Conservation (phyloP, 1,139 yeast genomes). For the Suhomyces yuchorum region DNA sequence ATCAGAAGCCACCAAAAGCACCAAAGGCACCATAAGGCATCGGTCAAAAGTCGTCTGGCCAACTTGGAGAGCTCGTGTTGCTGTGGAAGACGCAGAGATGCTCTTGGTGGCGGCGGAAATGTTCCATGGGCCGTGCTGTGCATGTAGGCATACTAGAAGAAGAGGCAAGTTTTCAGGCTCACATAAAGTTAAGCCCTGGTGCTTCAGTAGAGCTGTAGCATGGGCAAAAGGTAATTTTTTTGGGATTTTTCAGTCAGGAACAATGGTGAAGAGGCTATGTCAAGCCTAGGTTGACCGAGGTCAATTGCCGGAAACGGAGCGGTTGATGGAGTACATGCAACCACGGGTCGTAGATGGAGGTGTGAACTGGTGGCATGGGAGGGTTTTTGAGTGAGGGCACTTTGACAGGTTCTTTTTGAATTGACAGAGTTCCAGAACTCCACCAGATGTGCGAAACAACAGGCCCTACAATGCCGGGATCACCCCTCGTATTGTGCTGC, state of each 20-base stretch:
- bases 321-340: neutral
- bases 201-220: neutral
- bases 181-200: neutral
- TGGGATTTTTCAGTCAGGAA: neutral
- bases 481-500: too few species aligned
- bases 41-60: too few species aligned
- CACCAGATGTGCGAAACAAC: too few species aligned
- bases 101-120: neutral
- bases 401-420: neutral
- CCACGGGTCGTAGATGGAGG: too few species aligned
- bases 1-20: too few species aligned
- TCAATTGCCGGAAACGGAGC: neutral
- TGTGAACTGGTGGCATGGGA: too few species aligned
- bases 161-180: neutral
- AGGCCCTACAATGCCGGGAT: neutral
- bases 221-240: neutral
- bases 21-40: too few species aligned
- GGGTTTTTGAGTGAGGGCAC: too few species aligned
- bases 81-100: neutral
- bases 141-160: neutral
- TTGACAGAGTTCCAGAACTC: neutral
- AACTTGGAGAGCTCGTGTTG: too few species aligned
- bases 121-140: neutral
- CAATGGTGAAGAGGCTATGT: neutral
- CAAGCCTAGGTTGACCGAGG: neutral